phyloP scores from a whole-genome alignment of 306 rosid species.

The Prunus campanulata region DNA sequence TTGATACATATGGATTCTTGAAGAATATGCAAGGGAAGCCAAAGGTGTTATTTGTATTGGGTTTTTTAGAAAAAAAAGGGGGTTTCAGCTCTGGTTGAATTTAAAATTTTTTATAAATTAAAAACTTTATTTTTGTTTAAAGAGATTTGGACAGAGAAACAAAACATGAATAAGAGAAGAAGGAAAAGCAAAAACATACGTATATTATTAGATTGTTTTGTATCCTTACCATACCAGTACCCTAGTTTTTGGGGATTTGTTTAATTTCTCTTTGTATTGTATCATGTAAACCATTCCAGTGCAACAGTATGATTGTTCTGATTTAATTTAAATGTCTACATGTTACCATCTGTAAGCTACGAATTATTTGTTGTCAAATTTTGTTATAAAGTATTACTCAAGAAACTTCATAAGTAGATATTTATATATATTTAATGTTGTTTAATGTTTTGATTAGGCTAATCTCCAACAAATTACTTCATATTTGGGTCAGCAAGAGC shows the following conservation, averaged over 20 bases:
- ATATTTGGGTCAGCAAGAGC: slow-evolving; percentile 90
- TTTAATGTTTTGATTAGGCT: slow-evolving; percentile 53
- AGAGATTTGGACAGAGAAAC: neutral
- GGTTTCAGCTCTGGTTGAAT: neutral
- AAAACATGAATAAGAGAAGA: neutral
- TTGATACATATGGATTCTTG: neutral
- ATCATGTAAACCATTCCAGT: neutral
- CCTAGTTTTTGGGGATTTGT: neutral
- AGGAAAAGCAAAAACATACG: neutral
- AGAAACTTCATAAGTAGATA: neutral
- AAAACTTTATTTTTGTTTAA: neutral
- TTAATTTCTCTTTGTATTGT: neutral
- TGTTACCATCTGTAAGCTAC: neutral
- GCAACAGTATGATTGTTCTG: neutral
- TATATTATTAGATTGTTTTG: neutral
- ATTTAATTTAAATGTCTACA: neutral
- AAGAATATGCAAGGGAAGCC: neutral
- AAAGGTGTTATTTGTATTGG: neutral
- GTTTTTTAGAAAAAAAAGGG: neutral
- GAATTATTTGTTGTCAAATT: neutral
- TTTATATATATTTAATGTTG: neutral
- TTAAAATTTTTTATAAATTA: neutral
- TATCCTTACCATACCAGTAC: neutral
- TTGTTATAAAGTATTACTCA: neutral
- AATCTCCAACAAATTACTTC: slow-evolving; percentile 95